These are phyloP conservation scores for Tillandsia leiboldiana DNA, from an alignment of 176 grass and related monocot species.

Conservation along the genomic window DNA sequence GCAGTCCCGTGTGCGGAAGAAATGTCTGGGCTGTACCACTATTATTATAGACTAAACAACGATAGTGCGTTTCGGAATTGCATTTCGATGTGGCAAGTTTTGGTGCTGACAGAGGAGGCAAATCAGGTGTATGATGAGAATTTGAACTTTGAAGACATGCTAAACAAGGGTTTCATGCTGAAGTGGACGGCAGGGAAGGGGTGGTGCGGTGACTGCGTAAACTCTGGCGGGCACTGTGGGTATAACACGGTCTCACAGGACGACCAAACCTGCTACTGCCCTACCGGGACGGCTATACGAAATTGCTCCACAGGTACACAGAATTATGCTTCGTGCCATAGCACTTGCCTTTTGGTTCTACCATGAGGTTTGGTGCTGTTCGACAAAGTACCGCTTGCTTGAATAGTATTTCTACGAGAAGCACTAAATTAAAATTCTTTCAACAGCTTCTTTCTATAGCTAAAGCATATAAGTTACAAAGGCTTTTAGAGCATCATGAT, in stretches of 20 bases:
- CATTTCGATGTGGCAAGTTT: background rate
- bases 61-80: background rate
- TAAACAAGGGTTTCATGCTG: slow-evolving; percentile 26
- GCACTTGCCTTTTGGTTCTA: background rate
- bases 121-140: slow-evolving; percentile 2
- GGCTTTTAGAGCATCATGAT: too few relatives aligned
- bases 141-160: background rate
- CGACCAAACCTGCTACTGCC: slow-evolving; percentile 45
- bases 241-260: slow-evolving; percentile 2
- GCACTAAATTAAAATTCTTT: too few relatives aligned
- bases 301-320: slow-evolving; percentile 27
- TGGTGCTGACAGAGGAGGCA: background rate
- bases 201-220: slow-evolving; percentile 30
- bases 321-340: background rate
- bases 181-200: slow-evolving; percentile 22
- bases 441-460: too few relatives aligned
- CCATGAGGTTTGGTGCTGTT: background rate
- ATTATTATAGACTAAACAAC: background rate
- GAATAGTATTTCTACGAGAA: too few relatives aligned
- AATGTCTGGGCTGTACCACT: background rate
- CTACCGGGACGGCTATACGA: background rate
- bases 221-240: slow-evolving; percentile 41
- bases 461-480: too few relatives aligned
- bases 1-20: background rate
- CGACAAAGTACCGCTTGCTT: background rate